Conservation (phyloP, 2,329 filamentous ascomycete species). For the Truncatella angustata region DNA sequence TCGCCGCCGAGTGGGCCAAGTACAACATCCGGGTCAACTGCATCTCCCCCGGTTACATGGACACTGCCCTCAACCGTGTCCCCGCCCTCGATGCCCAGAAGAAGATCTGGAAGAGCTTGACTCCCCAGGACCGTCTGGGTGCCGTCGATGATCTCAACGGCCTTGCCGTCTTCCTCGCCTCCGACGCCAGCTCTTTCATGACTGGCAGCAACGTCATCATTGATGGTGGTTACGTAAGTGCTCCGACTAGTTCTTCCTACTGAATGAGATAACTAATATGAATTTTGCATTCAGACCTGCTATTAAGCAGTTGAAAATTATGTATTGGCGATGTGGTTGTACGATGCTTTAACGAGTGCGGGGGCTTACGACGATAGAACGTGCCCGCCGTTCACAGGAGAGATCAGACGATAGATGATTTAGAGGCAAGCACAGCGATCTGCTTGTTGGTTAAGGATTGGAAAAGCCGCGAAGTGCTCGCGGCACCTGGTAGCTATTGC, state of each 20-base stretch:
- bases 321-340: too few relatives aligned
- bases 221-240: conserved; percentile 59
- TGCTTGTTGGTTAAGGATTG: not conserved
- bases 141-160: conserved; percentile 75
- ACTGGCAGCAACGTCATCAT: conserved; percentile 73
- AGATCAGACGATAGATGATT: too few relatives aligned
- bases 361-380: too few relatives aligned
- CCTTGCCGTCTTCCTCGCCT: conserved; percentile 72
- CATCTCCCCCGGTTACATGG: conserved; percentile 84
- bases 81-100: conserved; percentile 77
- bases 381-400: too few relatives aligned
- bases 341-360: not conserved
- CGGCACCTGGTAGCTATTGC: not conserved
- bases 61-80: conserved; percentile 77
- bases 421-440: not conserved
- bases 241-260: not conserved
- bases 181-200: conserved; percentile 72
- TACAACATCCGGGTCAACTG: conserved; percentile 79
- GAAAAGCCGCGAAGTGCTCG: not conserved
- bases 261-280: not conserved
- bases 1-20: conserved; percentile 83
- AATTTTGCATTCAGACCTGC: too few relatives aligned
- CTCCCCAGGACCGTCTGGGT: conserved; percentile 71
- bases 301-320: too few relatives aligned
- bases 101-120: conserved; percentile 74